These are phyloP conservation scores for Alternaria sp. DNA, from an alignment of 2,329 filamentous ascomycete species.

Conservation along the genomic window DNA sequence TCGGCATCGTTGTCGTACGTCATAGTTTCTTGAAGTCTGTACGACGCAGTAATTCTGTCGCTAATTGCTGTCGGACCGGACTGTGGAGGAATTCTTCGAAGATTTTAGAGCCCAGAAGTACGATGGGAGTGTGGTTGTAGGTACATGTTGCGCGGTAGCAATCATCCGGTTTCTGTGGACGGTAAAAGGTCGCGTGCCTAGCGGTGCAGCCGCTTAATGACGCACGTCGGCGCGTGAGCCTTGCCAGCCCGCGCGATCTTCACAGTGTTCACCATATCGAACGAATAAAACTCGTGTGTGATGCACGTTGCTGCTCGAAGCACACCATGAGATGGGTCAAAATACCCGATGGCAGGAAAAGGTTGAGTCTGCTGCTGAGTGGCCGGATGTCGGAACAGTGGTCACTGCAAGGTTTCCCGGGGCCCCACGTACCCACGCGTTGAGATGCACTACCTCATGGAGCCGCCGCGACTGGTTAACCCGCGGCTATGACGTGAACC, in stretches of 20 bases:
- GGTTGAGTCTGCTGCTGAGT: not conserved
- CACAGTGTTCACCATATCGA: not conserved
- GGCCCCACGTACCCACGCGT: slow-evolving; percentile 12
- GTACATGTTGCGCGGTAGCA: slow-evolving; percentile 2
- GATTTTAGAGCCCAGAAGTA: not conserved
- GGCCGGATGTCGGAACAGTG: slow-evolving; percentile 9
- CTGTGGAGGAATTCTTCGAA: not conserved
- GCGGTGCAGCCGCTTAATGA: slow-evolving; percentile 5
- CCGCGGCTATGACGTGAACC: slow-evolving; percentile 14
- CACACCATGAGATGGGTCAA: not conserved
- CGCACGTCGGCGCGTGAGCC: slow-evolving; percentile 6
- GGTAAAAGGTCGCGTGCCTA: slow-evolving; percentile 15
- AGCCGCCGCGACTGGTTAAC: slow-evolving; percentile 4
- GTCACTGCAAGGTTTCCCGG: not conserved
- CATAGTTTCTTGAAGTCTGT: slow-evolving; percentile 21
- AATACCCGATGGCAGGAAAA: not conserved
- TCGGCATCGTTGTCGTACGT: slow-evolving; percentile 35
- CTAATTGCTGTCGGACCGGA: slow-evolving; percentile 12
- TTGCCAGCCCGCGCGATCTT: slow-evolving; percentile 7
- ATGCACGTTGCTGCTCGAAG: slow-evolving; percentile 3
- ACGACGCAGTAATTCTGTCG: slow-evolving; percentile 1
- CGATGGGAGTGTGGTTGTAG: not conserved
- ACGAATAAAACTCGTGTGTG: not conserved
- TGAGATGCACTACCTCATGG: slow-evolving; percentile 8
- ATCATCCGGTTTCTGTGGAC: slow-evolving; percentile 5